Evolutionary conservation across 177 flowering plant genomes (phyloP).

Genomic region (Telopea speciosissima): DNA sequence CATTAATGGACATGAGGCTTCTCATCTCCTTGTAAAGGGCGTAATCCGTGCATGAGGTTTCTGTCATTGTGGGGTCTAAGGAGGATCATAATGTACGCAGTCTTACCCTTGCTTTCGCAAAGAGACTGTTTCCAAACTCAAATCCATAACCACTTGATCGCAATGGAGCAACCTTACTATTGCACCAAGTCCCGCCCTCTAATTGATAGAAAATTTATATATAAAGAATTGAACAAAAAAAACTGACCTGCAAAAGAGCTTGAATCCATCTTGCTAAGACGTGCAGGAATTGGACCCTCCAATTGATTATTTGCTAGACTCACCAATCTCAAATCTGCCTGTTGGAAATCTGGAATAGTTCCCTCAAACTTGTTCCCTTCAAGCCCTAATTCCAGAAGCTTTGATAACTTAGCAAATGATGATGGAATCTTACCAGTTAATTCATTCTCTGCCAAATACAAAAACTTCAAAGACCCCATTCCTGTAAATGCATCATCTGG

Average conservation of each 20-base stretch:
- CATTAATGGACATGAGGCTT: too few species aligned
- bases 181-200: too few species aligned
- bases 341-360: slow-evolving; percentile 48
- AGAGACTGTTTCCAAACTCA: too few species aligned
- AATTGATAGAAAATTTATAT: too few species aligned
- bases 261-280: slow-evolving; percentile 24
- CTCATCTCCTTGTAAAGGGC: too few species aligned
- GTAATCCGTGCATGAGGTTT: too few species aligned
- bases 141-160: too few species aligned
- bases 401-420: slow-evolving; percentile 34
- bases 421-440: slow-evolving; percentile 54
- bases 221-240: too few species aligned
- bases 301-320: slow-evolving; percentile 51
- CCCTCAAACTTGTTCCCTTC: slow-evolving; percentile 57
- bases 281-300: slow-evolving; percentile 52
- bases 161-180: too few species aligned
- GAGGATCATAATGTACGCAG: too few species aligned
- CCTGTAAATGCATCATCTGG: slow-evolving; percentile 39
- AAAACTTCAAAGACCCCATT: slow-evolving; percentile 49
- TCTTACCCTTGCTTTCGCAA: too few species aligned
- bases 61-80: too few species aligned
- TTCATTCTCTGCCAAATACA: slow-evolving; percentile 38
- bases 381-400: slow-evolving; percentile 41
- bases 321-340: slow-evolving; percentile 17
- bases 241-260: slow-evolving; percentile 33